A percentile compares a stretch with the other conserved stretches of the same genome.
Conservation (phyloP, 495 filamentous ascomycete species). For the Penicillium robsamsonii region DNA sequence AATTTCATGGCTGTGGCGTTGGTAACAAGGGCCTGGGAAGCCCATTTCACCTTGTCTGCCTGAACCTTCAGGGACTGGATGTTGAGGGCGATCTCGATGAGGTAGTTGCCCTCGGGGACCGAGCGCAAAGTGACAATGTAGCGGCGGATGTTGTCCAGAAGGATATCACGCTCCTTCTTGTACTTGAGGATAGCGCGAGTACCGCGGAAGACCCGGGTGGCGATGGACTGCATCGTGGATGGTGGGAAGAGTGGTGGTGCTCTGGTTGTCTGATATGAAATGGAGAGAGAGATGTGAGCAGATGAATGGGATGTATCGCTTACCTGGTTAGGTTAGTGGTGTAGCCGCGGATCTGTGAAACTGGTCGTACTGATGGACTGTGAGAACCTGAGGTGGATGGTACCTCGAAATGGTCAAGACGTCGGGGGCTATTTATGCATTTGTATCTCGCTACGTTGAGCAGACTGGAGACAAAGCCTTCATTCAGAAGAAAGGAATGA, state of each 20-base stretch:
- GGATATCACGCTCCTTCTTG: background rate
- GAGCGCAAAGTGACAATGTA: background rate
- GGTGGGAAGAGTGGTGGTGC: background rate
- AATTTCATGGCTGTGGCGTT: background rate
- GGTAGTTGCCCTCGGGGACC: background rate
- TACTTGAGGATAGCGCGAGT: constrained; percentile 2
- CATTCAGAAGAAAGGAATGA: background rate
- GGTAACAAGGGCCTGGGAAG: background rate
- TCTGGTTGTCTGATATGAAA: background rate
- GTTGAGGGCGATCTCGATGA: constrained; percentile 1
- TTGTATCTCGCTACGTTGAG: background rate
- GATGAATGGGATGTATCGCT: background rate
- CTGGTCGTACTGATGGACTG: background rate
- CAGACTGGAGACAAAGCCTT: background rate
- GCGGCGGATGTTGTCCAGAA: background rate
- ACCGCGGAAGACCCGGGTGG: background rate
- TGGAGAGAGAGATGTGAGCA: background rate
- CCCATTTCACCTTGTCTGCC: constrained; percentile 7
- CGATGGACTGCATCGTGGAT: background rate
- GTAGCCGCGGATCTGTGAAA: background rate
- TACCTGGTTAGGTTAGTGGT: background rate
- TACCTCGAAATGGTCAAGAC: constrained; percentile 1
- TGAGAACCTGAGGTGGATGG: constrained; percentile 2
- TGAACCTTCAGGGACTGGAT: constrained; percentile 2
- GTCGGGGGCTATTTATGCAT: background rate